These are phyloP conservation scores for Coccomyxa sp. DNA, from an alignment of 139 green algal species.

Conservation along the genomic window DNA sequence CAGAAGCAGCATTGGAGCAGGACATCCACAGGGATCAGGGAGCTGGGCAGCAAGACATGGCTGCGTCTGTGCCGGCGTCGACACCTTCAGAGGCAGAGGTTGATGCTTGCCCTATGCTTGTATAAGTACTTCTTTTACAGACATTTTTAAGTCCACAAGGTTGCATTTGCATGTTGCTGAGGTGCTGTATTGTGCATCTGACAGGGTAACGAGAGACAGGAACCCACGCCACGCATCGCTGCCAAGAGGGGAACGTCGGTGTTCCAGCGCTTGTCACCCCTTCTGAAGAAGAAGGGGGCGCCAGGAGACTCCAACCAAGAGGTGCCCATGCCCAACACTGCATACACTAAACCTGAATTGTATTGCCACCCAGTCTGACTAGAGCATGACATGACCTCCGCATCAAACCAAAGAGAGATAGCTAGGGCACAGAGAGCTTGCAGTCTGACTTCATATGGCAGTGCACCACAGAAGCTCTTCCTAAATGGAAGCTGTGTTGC, in stretches of 20 bases:
- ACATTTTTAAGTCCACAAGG: not conserved
- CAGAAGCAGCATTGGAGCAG: not conserved
- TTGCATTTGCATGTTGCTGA: not conserved
- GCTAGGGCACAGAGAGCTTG: no score
- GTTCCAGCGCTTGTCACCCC: not conserved
- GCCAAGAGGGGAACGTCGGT: not conserved
- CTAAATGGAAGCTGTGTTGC: not conserved
- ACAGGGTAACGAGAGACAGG: not conserved
- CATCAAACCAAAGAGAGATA: not conserved
- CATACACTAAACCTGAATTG: not conserved
- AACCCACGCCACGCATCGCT: not conserved
- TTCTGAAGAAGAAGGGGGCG: not conserved
- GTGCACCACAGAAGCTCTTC: no score
- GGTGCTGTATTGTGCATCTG: not conserved
- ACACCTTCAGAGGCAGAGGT: not conserved
- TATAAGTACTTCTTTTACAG: not conserved
- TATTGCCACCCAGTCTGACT: not conserved
- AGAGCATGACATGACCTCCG: not conserved
- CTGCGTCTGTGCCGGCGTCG: not conserved
- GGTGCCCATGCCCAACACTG: not conserved
- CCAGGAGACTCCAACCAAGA: no score
- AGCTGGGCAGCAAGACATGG: not conserved
- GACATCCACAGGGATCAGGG: not conserved
- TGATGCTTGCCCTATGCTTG: not conserved
- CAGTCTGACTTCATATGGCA: no score